Percentiles rank a stretch among this genome's conserved stretches.
These are phyloP conservation scores for Auriscalpium vulgare DNA, from an alignment of 768 basidiomycete species.

Conservation along the genomic window DNA sequence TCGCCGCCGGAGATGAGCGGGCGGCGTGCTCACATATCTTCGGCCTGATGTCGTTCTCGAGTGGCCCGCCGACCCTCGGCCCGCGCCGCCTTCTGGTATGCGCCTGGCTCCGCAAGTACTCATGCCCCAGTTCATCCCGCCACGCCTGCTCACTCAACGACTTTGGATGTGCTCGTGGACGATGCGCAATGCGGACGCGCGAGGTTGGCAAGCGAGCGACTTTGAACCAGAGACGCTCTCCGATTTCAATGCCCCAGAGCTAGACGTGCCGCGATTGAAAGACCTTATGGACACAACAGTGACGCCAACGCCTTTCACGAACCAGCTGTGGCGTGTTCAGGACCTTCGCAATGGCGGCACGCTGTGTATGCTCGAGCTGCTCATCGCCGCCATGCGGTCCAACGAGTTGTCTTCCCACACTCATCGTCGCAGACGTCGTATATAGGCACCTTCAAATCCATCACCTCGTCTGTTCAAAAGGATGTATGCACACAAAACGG, in stretches of 20 bases:
- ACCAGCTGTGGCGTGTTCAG: not conserved
- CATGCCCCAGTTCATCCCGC: conserved; percentile 9
- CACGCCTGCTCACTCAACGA: conserved; percentile 1
- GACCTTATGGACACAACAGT: not conserved
- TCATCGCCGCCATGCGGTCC: conserved; percentile 2
- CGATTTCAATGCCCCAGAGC: conserved; percentile 3
- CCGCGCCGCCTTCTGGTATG: not conserved
- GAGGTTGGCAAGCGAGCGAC: not conserved
- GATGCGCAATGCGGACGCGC: conserved; percentile 1
- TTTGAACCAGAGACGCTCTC: not conserved
- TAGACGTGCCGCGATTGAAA: not conserved
- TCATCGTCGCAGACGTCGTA: conserved; percentile 1
- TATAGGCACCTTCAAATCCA: conserved; percentile 1
- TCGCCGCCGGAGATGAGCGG: not conserved
- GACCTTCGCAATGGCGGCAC: not conserved
- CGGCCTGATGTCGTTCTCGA: not conserved
- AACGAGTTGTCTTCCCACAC: not conserved
- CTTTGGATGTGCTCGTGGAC: conserved; percentile 3
- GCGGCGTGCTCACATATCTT: not conserved
- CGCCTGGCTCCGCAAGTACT: not conserved
- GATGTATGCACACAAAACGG: conserved; percentile 1
- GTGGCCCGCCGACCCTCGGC: conserved; percentile 2
- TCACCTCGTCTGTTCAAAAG: not conserved
- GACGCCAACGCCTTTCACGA: not conserved
- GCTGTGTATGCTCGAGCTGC: conserved; percentile 6